phyloP scores from a whole-genome alignment of 139 green algal genomes.

The Chlorella sp. region DNA sequence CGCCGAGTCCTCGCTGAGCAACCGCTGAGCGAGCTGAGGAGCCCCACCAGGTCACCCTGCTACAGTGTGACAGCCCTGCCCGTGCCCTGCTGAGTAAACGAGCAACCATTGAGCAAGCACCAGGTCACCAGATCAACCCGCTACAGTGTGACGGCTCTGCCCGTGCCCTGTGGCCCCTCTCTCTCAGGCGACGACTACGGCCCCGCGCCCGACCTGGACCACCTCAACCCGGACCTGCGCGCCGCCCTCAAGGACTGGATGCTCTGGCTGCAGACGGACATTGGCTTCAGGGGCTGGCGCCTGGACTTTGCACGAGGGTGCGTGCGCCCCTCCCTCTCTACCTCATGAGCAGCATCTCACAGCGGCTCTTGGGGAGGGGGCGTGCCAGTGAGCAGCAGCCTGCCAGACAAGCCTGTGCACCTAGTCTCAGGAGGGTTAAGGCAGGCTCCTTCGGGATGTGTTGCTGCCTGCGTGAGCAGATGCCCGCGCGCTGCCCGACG shows the following conservation, averaged over 20 bases:
- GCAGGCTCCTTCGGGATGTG: too few relatives aligned
- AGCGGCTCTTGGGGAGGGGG: too few relatives aligned
- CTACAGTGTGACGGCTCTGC: not conserved
- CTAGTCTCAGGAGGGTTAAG: too few relatives aligned
- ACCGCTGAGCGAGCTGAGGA: not conserved
- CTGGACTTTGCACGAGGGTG: slow-evolving; percentile 92
- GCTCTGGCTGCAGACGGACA: slow-evolving; percentile 70
- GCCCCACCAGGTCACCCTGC: not conserved
- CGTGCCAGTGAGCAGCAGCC: too few relatives aligned
- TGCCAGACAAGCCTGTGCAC: too few relatives aligned
- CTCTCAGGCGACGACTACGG: slow-evolving; percentile 57
- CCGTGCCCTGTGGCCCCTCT: not conserved
- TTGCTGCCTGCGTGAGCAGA: too few relatives aligned
- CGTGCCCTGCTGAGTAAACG: not conserved
- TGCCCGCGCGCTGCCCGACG: too few relatives aligned
- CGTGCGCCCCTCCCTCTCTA: not conserved
- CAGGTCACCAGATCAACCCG: not conserved
- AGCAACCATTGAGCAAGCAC: not conserved
- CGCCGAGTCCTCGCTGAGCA: too few relatives aligned
- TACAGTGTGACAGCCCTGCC: not conserved
- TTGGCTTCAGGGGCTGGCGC: slow-evolving; percentile 92
- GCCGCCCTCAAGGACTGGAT: slow-evolving; percentile 72
- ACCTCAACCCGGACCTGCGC: slow-evolving; percentile 70
- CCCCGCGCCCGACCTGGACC: slow-evolving; percentile 83
- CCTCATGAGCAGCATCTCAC: too few relatives aligned